Evolutionary conservation across 2,329 filamentous ascomycete genomes (phyloP).

Genomic region (Thelonectria rubi): DNA sequence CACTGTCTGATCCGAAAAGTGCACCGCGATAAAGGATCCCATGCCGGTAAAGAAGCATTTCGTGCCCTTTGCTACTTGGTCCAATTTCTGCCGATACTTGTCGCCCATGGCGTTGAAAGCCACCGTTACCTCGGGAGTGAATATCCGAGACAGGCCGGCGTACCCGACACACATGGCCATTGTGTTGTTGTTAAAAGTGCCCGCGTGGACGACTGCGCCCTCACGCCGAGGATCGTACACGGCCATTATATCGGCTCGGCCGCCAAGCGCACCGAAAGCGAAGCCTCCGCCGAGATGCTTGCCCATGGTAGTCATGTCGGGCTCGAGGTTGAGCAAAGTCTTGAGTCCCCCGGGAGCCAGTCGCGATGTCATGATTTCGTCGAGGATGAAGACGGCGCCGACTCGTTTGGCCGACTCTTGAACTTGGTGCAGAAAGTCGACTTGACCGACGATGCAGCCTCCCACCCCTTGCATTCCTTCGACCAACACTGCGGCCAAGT

Average conservation of each 20-base stretch:
- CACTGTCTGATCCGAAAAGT: slow-evolving; percentile 1
- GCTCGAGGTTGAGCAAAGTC: slow-evolving; percentile 49
- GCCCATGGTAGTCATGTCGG: slow-evolving; percentile 67
- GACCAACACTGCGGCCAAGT: slow-evolving; percentile 66
- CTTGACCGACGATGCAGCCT: slow-evolving; percentile 59
- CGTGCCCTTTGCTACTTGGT: background rate
- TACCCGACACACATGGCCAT: slow-evolving; percentile 56
- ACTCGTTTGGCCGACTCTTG: slow-evolving; percentile 45
- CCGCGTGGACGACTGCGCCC: slow-evolving; percentile 53
- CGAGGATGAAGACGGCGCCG: slow-evolving; percentile 66
- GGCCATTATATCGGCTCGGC: slow-evolving; percentile 61
- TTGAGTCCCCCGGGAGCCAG: slow-evolving; percentile 58
- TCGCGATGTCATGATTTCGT: slow-evolving; percentile 73
- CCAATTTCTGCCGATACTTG: slow-evolving; percentile 1
- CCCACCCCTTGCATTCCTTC: slow-evolving; percentile 70
- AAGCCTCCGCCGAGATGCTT: slow-evolving; percentile 71
- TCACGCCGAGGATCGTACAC: slow-evolving; percentile 53
- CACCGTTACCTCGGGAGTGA: background rate
- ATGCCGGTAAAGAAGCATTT: slow-evolving; percentile 6
- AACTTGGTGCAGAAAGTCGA: slow-evolving; percentile 59
- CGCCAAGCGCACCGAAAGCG: slow-evolving; percentile 70
- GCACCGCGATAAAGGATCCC: background rate
- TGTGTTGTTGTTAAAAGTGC: slow-evolving; percentile 70
- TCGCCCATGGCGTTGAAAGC: slow-evolving; percentile 7
- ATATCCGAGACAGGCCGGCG: slow-evolving; percentile 1